Evolutionary conservation across 352 stramenopile genomes (phyloP).

Genomic region (Globisporangium perplexum): DNA sequence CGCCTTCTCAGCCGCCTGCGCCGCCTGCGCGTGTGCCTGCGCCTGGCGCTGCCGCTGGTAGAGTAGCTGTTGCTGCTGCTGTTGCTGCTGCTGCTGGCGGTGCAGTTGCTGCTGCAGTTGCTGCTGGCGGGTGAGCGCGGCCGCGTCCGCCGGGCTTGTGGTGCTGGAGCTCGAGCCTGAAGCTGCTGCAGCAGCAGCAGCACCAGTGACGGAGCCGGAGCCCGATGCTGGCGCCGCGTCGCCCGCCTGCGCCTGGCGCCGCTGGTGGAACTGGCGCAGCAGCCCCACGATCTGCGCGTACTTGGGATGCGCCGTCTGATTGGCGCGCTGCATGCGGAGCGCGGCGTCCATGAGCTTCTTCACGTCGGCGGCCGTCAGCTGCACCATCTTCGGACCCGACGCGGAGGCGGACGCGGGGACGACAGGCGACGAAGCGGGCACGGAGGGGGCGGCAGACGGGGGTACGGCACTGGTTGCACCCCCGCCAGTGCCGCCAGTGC

Average conservation of each 20-base stretch:
- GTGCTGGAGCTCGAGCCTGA: not conserved
- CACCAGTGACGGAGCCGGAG: constrained; percentile 1
- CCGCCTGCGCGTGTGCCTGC: constrained; percentile 17
- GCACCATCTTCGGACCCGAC: constrained; percentile 15
- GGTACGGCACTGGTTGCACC: not conserved
- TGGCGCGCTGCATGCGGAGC: constrained; percentile 72
- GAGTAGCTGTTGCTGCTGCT: constrained; percentile 19
- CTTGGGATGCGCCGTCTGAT: constrained; percentile 75
- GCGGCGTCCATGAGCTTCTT: constrained; percentile 83
- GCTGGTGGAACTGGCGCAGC: constrained; percentile 72
- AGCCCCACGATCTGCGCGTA: constrained; percentile 81
- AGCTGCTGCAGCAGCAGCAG: no score
- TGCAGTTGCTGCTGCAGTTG: constrained; percentile 13
- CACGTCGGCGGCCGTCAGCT: constrained; percentile 58
- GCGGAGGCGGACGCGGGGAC: no score
- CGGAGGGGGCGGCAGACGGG: no score
- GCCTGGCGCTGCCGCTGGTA: constrained; percentile 29
- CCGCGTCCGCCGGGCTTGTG: not conserved
- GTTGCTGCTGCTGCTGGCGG: constrained; percentile 23
- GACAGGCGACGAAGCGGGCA: no score
- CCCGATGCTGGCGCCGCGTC: not conserved
- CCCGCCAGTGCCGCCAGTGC: no score
- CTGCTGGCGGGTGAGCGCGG: constrained; percentile 9
- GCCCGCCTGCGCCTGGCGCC: constrained; percentile 7
- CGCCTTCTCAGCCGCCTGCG: constrained; percentile 1